A percentile compares a stretch with the other conserved stretches of the same genome.
Evolutionary conservation across 305 asterid species (phyloP).

Genomic region (Solanum hybrid): DNA sequence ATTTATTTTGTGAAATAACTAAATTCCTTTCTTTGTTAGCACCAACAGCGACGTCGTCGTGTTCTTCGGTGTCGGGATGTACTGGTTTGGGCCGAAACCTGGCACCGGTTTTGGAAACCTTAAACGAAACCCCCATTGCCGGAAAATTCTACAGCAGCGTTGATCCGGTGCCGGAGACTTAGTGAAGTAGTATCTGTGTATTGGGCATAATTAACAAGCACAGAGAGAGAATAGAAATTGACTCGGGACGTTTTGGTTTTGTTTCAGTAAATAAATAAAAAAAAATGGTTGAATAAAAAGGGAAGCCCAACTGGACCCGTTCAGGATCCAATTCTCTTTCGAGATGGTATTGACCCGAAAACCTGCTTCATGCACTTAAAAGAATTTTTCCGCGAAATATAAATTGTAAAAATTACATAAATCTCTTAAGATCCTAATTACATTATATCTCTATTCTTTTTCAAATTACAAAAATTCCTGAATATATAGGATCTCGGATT

Average conservation of each 20-base stretch:
- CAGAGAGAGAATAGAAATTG: background rate
- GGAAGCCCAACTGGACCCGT: background rate
- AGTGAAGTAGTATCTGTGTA: background rate
- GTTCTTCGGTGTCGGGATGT: constrained; percentile 15
- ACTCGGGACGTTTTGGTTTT: background rate
- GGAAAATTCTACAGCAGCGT: background rate
- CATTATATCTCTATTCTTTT: background rate
- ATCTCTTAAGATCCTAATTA: background rate
- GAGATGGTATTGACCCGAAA: background rate
- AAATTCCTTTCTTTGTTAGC: constrained; percentile 3
- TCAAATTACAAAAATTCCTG: background rate
- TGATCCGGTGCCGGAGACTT: background rate
- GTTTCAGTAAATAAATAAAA: background rate
- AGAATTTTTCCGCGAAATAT: background rate
- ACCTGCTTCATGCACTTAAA: background rate
- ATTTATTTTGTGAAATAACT: background rate
- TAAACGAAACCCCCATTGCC: constrained; percentile 81
- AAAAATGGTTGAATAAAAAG: background rate
- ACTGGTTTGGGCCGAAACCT: constrained; percentile 44
- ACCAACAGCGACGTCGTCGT: constrained; percentile 15
- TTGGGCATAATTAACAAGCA: background rate
- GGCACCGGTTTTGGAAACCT: constrained; percentile 65
- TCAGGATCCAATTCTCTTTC: background rate
- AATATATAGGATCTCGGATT: background rate
- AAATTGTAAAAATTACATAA: background rate